Percentiles rank a stretch among this genome's conserved stretches.
phyloP scores from a whole-genome alignment of 371 early-diverging fungal genomes.

The Umbelopsis sp. region DNA sequence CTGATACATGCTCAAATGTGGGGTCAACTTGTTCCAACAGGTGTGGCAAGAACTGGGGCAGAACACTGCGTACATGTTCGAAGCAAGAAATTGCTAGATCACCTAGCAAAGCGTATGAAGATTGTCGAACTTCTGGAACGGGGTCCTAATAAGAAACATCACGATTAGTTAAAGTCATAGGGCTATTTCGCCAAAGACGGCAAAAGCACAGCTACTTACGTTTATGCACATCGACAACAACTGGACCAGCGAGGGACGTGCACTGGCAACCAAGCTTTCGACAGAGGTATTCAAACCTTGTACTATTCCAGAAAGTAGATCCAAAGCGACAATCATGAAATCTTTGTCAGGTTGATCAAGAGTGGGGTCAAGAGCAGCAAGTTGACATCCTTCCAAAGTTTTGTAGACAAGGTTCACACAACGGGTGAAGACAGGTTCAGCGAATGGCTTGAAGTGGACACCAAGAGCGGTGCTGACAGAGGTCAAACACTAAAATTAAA shows the following conservation, averaged over 20 bases:
- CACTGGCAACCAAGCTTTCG: conserved; percentile 72
- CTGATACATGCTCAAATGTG: conserved; percentile 62
- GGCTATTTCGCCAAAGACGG: no score
- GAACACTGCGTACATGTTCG: conserved; percentile 66
- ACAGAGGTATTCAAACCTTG: conserved; percentile 85
- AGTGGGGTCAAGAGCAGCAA: conserved; percentile 63
- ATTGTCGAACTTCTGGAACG: conserved; percentile 84
- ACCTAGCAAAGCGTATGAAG: conserved; percentile 92
- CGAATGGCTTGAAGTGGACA: conserved; percentile 80
- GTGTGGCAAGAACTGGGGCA: conserved; percentile 76
- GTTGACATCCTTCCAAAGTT: conserved; percentile 71
- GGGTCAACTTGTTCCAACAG: conserved; percentile 76
- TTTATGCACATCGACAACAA: conserved; percentile 80
- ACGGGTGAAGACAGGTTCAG: conserved; percentile 83
- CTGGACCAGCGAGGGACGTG: conserved; percentile 74
- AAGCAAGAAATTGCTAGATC: conserved; percentile 91
- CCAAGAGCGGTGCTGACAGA: conserved; percentile 88
- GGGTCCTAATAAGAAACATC: conserved; percentile 55
- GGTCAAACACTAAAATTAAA: conserved; percentile 70
- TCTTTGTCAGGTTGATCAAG: conserved; percentile 86
- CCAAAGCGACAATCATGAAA: conserved; percentile 92
- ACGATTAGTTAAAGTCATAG: no score
- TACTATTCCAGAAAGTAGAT: conserved; percentile 89
- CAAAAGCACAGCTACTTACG: conserved; percentile 40
- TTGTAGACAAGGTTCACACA: conserved; percentile 81